phyloP scores from a whole-genome alignment of 495 filamentous ascomycete species.

The Neurospora sp. region DNA sequence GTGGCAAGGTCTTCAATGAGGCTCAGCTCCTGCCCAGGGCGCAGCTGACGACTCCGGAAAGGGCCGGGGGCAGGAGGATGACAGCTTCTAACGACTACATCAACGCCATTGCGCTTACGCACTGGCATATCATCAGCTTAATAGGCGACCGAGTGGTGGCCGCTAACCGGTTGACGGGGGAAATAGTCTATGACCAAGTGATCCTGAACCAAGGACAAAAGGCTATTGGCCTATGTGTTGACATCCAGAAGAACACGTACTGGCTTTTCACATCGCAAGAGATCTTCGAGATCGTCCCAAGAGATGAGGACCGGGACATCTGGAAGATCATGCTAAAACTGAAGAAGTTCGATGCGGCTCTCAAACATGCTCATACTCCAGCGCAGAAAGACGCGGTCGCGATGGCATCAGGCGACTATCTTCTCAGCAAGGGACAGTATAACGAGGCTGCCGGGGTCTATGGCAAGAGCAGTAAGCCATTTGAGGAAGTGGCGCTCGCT shows the following conservation, averaged over 20 bases:
- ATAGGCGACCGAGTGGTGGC: constrained; percentile 73
- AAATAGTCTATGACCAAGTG: constrained; percentile 72
- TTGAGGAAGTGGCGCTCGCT: constrained; percentile 85
- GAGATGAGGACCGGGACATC: constrained; percentile 83
- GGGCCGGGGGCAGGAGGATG: constrained; percentile 47
- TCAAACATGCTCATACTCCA: constrained; percentile 62
- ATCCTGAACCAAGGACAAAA: constrained; percentile 74
- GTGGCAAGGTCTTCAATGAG: constrained; percentile 54
- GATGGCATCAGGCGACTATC: constrained; percentile 78
- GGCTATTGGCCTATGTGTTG: constrained; percentile 69
- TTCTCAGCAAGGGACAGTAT: constrained; percentile 68
- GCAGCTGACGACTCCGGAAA: constrained; percentile 55
- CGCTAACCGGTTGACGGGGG: constrained; percentile 74
- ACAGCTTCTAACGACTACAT: constrained; percentile 54
- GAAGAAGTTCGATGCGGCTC: constrained; percentile 78
- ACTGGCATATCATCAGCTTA: constrained; percentile 85
- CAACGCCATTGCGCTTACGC: constrained; percentile 72
- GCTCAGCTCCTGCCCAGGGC: constrained; percentile 66
- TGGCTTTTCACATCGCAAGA: constrained; percentile 88
- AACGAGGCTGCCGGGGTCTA: constrained; percentile 80
- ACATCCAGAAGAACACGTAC: constrained; percentile 87
- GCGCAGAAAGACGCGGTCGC: constrained; percentile 81
- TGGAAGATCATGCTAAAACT: constrained; percentile 84
- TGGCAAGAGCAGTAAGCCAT: constrained; percentile 90
- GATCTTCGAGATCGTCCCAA: constrained; percentile 86